Base-by-base conservation (phyloP, 768 basidiomycete species). In the Phanerochaete sordida region DNA sequence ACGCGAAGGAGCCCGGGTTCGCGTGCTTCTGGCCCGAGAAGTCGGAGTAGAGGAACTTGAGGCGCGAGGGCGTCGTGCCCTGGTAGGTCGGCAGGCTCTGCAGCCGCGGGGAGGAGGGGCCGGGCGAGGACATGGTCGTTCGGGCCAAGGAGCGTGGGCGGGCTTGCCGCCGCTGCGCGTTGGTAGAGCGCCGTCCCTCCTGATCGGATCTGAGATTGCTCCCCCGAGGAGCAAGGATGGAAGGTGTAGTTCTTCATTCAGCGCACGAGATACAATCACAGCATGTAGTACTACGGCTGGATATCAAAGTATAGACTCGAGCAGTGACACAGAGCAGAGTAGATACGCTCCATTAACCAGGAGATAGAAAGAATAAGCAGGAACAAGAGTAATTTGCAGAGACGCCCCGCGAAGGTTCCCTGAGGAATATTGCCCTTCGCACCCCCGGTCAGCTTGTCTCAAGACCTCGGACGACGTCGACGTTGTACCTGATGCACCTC, bases 31-130 rank as follows among this genome's bases (percentile, higher is more conserved):
- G 93, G 13, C 85, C 79, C 0, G 90, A 85, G 59, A 95, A 86
- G 68, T 95, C 93, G 8, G 94, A 90, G 74, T 95, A 98, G 7
- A 98, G 78, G 0, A 93, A 84, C 62, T 90, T 86, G 0, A 93
- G 77, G 8, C 91, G 85, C 19, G 66, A 75, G 0, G 72, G 69
- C 0, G 85, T 81, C 2, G 80, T 76, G 0, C 75, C 73, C 9
- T 74, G 69, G 63, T 81, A 87, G 26, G 85, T 78, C 6, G 77
- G 72, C 13, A 83, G 73, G 7, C 75, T 64, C 12, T 70, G 57
- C 5, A 74, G 64, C 28, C 62, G 66, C 12, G 59, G 52, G 23
- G 50, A 43, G 19, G 63, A 49, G 15, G 61, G 51, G 7, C 61
- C 54, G 12, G 57, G 12, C 24, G 65, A 62, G 46, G 65, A 35